phyloP scores from a whole-genome alignment of 2,329 filamentous ascomycete genomes.

The Colletotrichum tropicale region DNA sequence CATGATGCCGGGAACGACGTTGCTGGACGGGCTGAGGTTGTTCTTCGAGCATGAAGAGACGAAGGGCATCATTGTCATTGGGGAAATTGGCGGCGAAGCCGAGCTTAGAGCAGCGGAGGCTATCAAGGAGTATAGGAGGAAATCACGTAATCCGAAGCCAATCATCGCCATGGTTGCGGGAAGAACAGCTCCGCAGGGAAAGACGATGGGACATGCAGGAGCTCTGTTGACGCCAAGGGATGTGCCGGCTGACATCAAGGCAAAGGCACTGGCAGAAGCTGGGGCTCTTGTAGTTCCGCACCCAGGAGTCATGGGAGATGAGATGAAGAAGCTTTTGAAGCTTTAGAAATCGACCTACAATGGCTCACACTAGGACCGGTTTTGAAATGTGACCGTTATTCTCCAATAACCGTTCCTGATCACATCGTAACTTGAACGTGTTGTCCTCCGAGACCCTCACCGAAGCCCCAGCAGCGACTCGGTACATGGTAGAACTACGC shows the following conservation, averaged over 20 bases:
- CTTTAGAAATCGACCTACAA: background rate
- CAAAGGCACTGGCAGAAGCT: conserved; percentile 34
- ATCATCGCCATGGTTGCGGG: conserved; percentile 70
- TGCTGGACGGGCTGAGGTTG: conserved; percentile 71
- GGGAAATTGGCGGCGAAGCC: conserved; percentile 73
- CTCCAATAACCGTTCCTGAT: background rate
- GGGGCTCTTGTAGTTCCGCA: conserved; percentile 42
- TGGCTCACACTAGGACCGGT: background rate
- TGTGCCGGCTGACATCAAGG: conserved; percentile 34
- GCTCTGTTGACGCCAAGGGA: conserved; percentile 52
- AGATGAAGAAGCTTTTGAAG: conserved; percentile 36
- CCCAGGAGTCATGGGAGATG: conserved; percentile 39
- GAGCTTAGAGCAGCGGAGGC: conserved; percentile 75
- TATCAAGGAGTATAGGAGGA: conserved; percentile 67
- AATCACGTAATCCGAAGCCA: conserved; percentile 65
- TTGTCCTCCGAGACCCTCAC: background rate
- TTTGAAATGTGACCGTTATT: background rate
- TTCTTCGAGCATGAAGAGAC: conserved; percentile 73
- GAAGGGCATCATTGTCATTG: conserved; percentile 73
- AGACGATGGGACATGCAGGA: conserved; percentile 76
- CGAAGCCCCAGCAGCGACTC: background rate
- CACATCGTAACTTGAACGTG: background rate
- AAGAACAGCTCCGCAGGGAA: conserved; percentile 61
- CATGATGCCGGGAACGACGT: conserved; percentile 72
- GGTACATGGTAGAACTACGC: background rate